phyloP scores from a whole-genome alignment of 257 asterid species.

The Primulina huaijiensis region DNA sequence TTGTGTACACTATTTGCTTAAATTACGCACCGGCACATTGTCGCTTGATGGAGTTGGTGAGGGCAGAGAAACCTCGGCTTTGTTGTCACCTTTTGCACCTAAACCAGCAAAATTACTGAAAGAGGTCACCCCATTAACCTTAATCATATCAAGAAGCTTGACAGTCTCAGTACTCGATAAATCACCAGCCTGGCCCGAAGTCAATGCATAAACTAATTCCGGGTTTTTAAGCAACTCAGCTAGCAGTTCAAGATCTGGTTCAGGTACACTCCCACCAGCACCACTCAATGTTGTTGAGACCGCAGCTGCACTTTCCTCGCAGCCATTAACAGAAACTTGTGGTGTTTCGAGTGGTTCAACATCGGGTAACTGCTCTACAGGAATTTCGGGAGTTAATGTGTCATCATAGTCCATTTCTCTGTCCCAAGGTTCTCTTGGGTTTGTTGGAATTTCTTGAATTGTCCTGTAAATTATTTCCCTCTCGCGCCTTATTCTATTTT shows the following conservation, averaged over 20 bases:
- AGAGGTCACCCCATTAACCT: constrained; percentile 50
- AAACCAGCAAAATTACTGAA: constrained; percentile 43
- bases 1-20: constrained; percentile 33
- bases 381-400: constrained; percentile 70
- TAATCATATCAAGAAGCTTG: constrained; percentile 83
- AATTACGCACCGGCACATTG: constrained; percentile 93
- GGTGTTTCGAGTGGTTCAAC: constrained; percentile 48
- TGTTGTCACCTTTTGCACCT: constrained; percentile 41
- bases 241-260: constrained; percentile 80
- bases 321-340: constrained; percentile 19
- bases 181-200: constrained; percentile 76
- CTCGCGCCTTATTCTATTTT: constrained; percentile 71
- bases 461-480: constrained; percentile 64
- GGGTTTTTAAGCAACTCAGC: constrained; percentile 92
- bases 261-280: constrained; percentile 36
- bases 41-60: constrained; percentile 95
- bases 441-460: constrained; percentile 61
- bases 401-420: constrained; percentile 91
- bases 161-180: constrained; percentile 60
- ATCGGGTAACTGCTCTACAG: constrained; percentile 78
- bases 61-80: constrained; percentile 88
- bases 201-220: constrained; percentile 78
- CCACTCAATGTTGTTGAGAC: constrained; percentile 35
- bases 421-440: constrained; percentile 98
- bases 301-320: constrained; percentile 29